These are phyloP conservation scores for Penicillium sp. DNA, from an alignment of 2,329 filamentous ascomycete species.

Conservation along the genomic window DNA sequence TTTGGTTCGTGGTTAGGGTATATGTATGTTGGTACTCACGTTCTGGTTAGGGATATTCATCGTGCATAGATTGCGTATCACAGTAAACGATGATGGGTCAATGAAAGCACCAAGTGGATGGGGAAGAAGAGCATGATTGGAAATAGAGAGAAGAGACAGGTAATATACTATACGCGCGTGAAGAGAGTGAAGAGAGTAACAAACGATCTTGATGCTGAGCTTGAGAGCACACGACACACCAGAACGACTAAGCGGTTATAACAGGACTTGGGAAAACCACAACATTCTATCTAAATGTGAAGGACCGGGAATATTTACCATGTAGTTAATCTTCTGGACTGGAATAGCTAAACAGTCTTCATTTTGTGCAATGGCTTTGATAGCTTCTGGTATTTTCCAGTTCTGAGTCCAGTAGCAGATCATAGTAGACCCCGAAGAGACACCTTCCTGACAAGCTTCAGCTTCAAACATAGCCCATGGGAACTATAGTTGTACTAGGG, in stretches of 20 bases:
- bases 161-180: background rate
- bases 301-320: no score
- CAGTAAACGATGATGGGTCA: background rate
- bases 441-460: background rate
- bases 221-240: no score
- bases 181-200: background rate
- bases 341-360: background rate
- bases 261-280: background rate
- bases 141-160: background rate
- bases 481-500: no score
- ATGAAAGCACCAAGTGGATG: background rate
- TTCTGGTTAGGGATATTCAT: background rate
- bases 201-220: background rate
- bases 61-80: background rate
- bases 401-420: background rate
- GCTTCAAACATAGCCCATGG: no score
- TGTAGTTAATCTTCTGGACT: no score
- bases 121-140: no score
- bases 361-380: no score
- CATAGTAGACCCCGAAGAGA: background rate
- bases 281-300: background rate
- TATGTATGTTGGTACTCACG: background rate
- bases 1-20: background rate
- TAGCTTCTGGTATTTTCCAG: no score
- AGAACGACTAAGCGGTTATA: background rate